These are phyloP conservation scores for Cavenderia fasciculata DNA, from an alignment of 78 protist genomes.

Conservation along the genomic window DNA sequence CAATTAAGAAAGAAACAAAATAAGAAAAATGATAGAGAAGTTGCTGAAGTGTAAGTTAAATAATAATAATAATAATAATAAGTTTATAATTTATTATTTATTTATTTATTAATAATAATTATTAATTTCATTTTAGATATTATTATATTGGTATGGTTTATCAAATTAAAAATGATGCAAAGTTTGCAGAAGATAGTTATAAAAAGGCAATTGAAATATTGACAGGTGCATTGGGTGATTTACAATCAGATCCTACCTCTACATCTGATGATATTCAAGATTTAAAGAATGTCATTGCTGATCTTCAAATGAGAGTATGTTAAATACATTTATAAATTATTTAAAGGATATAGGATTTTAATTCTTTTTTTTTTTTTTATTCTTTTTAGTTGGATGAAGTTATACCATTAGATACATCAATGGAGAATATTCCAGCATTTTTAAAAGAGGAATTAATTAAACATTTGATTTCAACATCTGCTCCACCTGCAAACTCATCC, in stretches of 20 bases:
- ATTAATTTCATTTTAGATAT: background rate
- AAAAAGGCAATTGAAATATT: constrained; percentile 10
- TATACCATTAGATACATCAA: constrained; percentile 57
- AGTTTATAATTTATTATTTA: too few species aligned
- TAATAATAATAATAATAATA: too few species aligned
- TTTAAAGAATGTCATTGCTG: constrained; percentile 19
- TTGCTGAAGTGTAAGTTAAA: constrained; percentile 2
- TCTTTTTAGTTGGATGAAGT: constrained; percentile 34
- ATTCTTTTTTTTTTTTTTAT: too few species aligned
- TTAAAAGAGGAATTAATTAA: too few species aligned
- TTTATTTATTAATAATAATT: too few species aligned
- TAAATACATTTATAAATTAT: background rate
- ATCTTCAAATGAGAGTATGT: background rate
- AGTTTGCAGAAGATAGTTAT: constrained; percentile 28
- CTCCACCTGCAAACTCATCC: background rate
- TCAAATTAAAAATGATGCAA: constrained; percentile 27
- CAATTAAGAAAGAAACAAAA: constrained; percentile 12
- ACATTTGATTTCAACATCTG: too few species aligned
- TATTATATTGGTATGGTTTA: constrained; percentile 27
- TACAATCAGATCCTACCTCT: background rate
- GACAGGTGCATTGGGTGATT: background rate
- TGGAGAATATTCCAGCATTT: constrained; percentile 23
- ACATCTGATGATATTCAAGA: constrained; percentile 35
- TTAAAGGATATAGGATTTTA: background rate
- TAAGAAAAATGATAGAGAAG: background rate